Percentiles rank a stretch among this genome's conserved stretches.
phyloP scores from a whole-genome alignment of 305 asterid species.

The Petunia hybrid region DNA sequence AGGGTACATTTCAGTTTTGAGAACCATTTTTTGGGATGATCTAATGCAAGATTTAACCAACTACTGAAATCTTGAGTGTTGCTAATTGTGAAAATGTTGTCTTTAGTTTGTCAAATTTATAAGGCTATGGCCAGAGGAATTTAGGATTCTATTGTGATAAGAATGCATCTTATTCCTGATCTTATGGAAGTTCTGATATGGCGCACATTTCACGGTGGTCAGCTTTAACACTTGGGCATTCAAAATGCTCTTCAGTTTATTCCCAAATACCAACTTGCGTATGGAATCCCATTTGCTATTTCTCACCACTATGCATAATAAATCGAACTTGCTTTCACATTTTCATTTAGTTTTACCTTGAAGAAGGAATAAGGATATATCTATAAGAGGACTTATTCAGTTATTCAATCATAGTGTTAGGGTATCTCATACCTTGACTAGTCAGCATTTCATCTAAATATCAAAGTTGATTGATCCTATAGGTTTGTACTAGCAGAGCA shows the following conservation, averaged over 20 bases:
- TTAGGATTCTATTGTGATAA: not conserved
- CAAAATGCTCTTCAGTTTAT: slow-evolving; percentile 14
- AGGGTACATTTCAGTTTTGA: slow-evolving; percentile 18
- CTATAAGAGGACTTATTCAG: not conserved
- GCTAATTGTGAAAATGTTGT: not conserved
- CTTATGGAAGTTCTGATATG: not conserved
- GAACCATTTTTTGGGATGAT: not conserved
- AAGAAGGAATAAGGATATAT: not conserved
- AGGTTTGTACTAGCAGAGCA: too few relatives aligned
- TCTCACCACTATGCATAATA: too few relatives aligned
- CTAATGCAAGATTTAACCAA: not conserved
- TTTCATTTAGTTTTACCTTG: not conserved
- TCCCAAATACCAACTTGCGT: slow-evolving; percentile 13
- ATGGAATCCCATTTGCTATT: not conserved
- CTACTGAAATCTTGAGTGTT: not conserved
- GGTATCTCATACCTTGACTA: not conserved
- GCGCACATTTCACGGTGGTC: not conserved
- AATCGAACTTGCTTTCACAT: too few relatives aligned
- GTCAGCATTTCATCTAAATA: not conserved
- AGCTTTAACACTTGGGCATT: not conserved
- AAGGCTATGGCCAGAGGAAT: not conserved
- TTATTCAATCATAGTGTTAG: not conserved
- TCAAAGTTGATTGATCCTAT: not conserved
- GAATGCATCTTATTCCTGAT: slow-evolving; percentile 2
- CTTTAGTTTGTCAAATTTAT: not conserved